These are phyloP conservation scores for Crataegus laevigata DNA, from an alignment of 306 rosid genomes.

Conservation along the genomic window DNA sequence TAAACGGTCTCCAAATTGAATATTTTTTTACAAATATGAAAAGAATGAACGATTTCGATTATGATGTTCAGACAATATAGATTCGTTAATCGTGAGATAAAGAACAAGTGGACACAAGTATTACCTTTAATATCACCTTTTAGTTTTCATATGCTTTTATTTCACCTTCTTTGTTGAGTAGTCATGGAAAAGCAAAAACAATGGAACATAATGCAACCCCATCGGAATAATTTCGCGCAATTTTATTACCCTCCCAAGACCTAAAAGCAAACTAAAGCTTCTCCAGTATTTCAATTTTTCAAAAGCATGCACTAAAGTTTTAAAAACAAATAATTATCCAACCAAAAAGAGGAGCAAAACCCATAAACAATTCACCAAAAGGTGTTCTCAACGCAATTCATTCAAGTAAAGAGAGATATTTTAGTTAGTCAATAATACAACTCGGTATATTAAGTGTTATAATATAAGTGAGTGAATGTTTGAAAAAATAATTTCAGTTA, in stretches of 20 bases:
- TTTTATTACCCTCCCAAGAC: not conserved
- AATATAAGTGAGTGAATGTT: too few relatives aligned
- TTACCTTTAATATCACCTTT: too few relatives aligned
- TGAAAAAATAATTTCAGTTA: too few relatives aligned
- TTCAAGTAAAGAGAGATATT: too few relatives aligned
- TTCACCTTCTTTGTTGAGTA: not conserved
- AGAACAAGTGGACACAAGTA: too few relatives aligned
- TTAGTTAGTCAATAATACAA: rapidly evolving
- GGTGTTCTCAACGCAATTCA: constrained; percentile 33
- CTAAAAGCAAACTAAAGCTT: constrained; percentile 33
- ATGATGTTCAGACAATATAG: too few relatives aligned
- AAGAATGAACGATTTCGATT: rapidly evolving
- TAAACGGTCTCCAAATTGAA: too few relatives aligned
- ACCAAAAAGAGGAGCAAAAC: constrained; percentile 18
- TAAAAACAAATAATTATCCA: constrained; percentile 13
- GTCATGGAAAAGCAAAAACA: constrained; percentile 4
- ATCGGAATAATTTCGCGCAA: constrained; percentile 2
- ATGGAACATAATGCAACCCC: constrained; percentile 18
- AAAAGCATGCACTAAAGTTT: constrained; percentile 19
- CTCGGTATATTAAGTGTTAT: too few relatives aligned
- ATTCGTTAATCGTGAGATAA: too few relatives aligned
- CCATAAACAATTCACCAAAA: constrained; percentile 44
- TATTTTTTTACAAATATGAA: too few relatives aligned
- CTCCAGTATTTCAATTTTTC: constrained; percentile 20
- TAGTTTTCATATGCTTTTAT: too few relatives aligned